Base-by-base conservation (phyloP, 495 filamentous ascomycete species). In the Annulohypoxylon moriforme region DNA sequence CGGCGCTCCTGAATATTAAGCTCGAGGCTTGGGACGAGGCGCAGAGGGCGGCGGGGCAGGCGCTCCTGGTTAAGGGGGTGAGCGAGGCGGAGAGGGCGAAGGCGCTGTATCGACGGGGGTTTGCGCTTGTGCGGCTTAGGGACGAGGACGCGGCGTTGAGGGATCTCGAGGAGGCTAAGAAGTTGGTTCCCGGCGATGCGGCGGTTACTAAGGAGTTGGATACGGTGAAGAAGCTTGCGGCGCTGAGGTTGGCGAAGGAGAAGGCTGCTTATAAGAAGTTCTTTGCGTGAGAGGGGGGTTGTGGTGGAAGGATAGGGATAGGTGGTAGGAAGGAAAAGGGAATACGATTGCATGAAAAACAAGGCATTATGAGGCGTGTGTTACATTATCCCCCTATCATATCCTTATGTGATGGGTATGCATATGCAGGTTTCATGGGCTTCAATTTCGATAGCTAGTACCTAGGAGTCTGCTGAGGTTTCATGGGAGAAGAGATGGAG, bases 261-360 rank as follows among this genome's bases (percentile, higher is more conserved):
- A 95, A 93, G 85, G 91, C 89, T 33, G 91, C 91, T 27, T 96
- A 93, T 76, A 89, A 89, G 82, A 97, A 94, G 84, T 94, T 94
- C 83, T 98, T 98, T 75, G 77, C 68, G 13, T 85, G 69, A 70
- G 24, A 18, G 50, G 18, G 18, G 44, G 0, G 13, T 16, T 1
- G 14, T 1, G 38, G n/a, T n/a, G 16, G 3, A 14, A 11, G 27
- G 27, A 29, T 29, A 29, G 27, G 27, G 27, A 29, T 29, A 29
- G 27, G 27, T 29, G 27, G 6, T 29, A 29, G 27, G 27, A n/a
- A n/a, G n/a, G n/a, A n/a, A n/a, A n/a, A n/a, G n/a, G n/a, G n/a
- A n/a, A n/a, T n/a, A n/a, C n/a, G n/a, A n/a, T n/a, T n/a, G n/a
- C n/a, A n/a, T n/a, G n/a, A n/a, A n/a, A n/a, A n/a, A n/a, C n/a